Evolutionary conservation across 2,329 filamentous ascomycete species (phyloP), one percentile per base, ranked within the genome.

Genomic region (Coniochaeta hoffmannii): DNA sequence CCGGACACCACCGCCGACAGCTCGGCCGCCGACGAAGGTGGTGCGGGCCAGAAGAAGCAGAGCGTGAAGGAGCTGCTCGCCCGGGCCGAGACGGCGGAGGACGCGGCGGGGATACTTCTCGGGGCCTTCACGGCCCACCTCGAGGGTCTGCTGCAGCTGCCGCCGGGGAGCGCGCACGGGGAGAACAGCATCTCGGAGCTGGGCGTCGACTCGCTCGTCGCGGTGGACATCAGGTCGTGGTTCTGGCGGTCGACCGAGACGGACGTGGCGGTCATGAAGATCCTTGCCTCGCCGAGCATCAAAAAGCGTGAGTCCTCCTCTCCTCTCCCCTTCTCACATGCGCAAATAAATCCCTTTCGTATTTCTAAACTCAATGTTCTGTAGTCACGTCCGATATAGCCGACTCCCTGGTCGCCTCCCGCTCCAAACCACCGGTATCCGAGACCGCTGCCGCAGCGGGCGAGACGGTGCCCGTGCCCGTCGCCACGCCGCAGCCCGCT

Each of bases 201-300:
- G 1, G 74, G 73, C 2, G 64, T 73, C 4, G 72, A 76, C 60
- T 73, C 72, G 8, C 65, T 76, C 2, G 66, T 68, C 0, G 73
- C 72, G 0, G 70, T 69, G 2, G 68, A 71, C 69, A 71, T 77
- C 1, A 69, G 76, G 1, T 62, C 69, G 1, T 80, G 77, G 77
- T 72, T 78, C 53, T 65, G 70, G 54, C 74, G 73, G 59, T 64
- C 69, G 15, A 50, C 76, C 0, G 64, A 70, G 0, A 64, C 69
- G 1, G 73, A 79, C 49, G 67, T 80, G 8, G 69, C 74, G 0
- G 72, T 79, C 1, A 68, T 80, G 60, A 75, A 75, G 60, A 68
- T 80, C 8, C 57, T 78, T 10, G 63, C 69, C 1, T 68, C 69
- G 1, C 53, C 60, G 2, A 67, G 65, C 31, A 64, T 68, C 24